Conservation (phyloP, 768 basidiomycete genomes). For the Dentipellis fragilis region DNA sequence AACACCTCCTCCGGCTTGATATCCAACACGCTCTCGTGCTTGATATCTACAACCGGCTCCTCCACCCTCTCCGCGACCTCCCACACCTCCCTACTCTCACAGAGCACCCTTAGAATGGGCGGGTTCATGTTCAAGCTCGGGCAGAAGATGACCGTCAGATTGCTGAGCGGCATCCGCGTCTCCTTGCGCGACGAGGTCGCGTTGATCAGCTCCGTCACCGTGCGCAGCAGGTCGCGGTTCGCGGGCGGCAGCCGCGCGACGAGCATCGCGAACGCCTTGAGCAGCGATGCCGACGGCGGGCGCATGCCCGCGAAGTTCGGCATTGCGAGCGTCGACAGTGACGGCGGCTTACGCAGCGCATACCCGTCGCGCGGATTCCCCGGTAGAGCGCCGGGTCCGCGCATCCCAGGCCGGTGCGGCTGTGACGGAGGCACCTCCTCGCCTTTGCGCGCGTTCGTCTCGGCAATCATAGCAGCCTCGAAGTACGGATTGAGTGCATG, state of each 20-base stretch:
- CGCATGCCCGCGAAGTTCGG: slow-evolving; percentile 53
- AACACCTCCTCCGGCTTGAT: background rate
- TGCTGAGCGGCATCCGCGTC: slow-evolving; percentile 91
- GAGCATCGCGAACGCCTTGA: slow-evolving; percentile 50
- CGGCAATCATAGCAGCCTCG: slow-evolving; percentile 61
- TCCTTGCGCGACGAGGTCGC: slow-evolving; percentile 59
- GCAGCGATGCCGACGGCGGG: slow-evolving; percentile 48
- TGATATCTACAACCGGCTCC: background rate
- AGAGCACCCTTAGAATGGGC: slow-evolving; percentile 57
- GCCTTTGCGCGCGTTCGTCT: slow-evolving; percentile 29
- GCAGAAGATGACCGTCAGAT: slow-evolving; percentile 79
- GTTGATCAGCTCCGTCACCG: slow-evolving; percentile 71
- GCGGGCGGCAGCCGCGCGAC: slow-evolving; percentile 64
- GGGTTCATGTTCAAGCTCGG: slow-evolving; percentile 79
- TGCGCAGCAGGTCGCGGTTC: slow-evolving; percentile 77
- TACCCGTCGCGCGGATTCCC: slow-evolving; percentile 19
- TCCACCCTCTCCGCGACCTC: slow-evolving; percentile 19
- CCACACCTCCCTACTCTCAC: slow-evolving; percentile 68
- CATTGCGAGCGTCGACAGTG: slow-evolving; percentile 69
- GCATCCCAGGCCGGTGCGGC: slow-evolving; percentile 5
- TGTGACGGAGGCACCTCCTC: slow-evolving; percentile 5
- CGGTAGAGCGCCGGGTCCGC: slow-evolving; percentile 1
- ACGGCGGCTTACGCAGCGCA: slow-evolving; percentile 63
- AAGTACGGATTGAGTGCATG: slow-evolving; percentile 61
- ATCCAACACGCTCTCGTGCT: background rate